Evolutionary conservation across 1,139 yeast species (phyloP), one percentile per base, ranked within the genome.

Genomic region (Candida buenavistaensis): DNA sequence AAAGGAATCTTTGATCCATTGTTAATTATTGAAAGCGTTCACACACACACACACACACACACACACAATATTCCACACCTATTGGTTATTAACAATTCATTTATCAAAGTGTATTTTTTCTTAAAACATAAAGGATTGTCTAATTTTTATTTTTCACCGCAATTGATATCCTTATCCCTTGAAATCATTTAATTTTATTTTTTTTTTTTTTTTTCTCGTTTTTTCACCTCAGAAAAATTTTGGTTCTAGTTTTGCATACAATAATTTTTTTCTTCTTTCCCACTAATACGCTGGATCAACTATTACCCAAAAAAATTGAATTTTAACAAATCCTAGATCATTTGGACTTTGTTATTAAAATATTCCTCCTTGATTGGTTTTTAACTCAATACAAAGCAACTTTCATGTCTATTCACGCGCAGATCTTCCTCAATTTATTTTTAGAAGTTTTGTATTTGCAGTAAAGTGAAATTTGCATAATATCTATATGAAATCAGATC

Each of bases 401-500:
- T 14, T 26, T 15, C 28, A 26, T 26, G 28, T 15, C 16, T 15
- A 26, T 14, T 10, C 15, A 26, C 13, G 19, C 16, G 19, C 28
- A 26, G 16, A 27, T 17, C 22, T 17, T 7, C n/a, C 16, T 19
- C 29, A 17, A 11, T 17, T n/a, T 11, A 27, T 19, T 19, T 17
- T 27, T 19, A 27, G 14, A 27, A 12, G 20, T 27, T 14, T 27
- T 16, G 13, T n/a, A 17, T 27, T 27, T 27, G 30, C 23, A 17
- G 23, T 17, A 17, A 11, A 15, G 15, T 12, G 15, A 27, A 6
- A 11, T 4, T 10, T 6, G n/a, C 12, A 11, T 23, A 22, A 14
- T 17, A 12, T 22, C n/a, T 14, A 16, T 11, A 31, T 31, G 34
- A 21, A 26, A 15, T 21, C 25, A 26, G 21, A 26, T 31, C 34